Conservation (phyloP, 2,329 filamentous ascomycete genomes). For the Rutstroemia sp. region DNA sequence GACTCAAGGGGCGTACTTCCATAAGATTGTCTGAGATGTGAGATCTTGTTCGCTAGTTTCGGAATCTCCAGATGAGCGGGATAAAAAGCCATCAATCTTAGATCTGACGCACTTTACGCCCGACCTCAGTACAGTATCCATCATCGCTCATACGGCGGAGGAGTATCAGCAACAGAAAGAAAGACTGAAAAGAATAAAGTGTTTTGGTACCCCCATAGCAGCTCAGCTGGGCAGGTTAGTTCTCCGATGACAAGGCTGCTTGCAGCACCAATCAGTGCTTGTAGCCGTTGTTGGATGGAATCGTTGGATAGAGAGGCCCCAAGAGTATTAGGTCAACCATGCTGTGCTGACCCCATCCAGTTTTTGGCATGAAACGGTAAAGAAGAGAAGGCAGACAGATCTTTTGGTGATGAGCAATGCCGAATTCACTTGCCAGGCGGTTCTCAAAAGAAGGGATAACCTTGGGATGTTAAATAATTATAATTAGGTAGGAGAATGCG, state of each 20-base stretch:
- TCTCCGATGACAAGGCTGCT: neutral
- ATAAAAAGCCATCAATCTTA: neutral
- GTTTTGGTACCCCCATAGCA: neutral
- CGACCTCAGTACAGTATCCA: neutral
- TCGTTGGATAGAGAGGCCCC: neutral
- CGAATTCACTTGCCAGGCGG: no score
- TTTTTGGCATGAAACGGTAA: neutral
- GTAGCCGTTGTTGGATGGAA: slow-evolving; percentile 5
- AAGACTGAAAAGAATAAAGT: no score
- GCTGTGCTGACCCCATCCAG: neutral
- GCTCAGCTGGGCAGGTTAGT: neutral
- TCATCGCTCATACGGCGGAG: no score
- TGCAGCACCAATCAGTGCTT: slow-evolving; percentile 5
- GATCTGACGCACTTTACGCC: neutral
- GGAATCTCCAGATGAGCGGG: neutral
- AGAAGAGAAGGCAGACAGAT: neutral
- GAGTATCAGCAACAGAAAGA: no score
- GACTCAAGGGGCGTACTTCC: neutral
- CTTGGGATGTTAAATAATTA: neutral
- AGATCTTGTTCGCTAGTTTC: neutral
- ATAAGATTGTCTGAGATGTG: neutral
- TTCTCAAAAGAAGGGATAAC: neutral
- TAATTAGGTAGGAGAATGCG: no score
- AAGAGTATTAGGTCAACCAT: neutral
- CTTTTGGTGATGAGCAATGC: no score